phyloP scores from a whole-genome alignment of 441 rosid species.

The Gossypium schwendimanii region DNA sequence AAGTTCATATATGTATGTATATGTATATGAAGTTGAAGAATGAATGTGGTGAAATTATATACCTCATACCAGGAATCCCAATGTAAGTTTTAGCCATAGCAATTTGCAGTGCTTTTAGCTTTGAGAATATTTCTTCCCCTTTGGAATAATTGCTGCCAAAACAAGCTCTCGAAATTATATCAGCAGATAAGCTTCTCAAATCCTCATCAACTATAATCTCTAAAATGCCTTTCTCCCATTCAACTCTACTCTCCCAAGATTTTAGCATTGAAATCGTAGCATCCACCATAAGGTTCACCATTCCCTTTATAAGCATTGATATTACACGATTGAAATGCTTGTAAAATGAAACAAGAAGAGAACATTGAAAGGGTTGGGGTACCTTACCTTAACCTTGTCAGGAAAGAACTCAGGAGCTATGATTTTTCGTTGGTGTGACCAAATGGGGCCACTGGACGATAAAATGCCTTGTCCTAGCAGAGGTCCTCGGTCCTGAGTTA shows the following conservation, averaged over 20 bases:
- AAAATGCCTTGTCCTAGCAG: slow-evolving; percentile 41
- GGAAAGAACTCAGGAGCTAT: slow-evolving; percentile 41
- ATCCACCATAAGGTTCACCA: slow-evolving; percentile 47
- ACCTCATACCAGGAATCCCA: slow-evolving; percentile 42
- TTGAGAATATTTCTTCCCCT: slow-evolving; percentile 48
- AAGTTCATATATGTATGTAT: background rate
- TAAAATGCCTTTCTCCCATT: slow-evolving; percentile 21
- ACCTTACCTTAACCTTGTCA: slow-evolving; percentile 42
- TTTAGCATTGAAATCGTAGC: slow-evolving; percentile 32
- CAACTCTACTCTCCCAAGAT: slow-evolving; percentile 40
- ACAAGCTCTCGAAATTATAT: slow-evolving; percentile 53
- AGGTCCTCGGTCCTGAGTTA: slow-evolving; percentile 34
- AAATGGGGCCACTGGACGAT: slow-evolving; percentile 32
- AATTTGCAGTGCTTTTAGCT: slow-evolving; percentile 29
- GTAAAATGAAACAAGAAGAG: background rate
- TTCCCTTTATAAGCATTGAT: slow-evolving; percentile 21
- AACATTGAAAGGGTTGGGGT: background rate
- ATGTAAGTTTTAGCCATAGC: slow-evolving; percentile 25
- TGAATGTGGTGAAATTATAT: background rate
- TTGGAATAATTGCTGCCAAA: slow-evolving; percentile 50
- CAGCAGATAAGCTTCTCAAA: slow-evolving; percentile 45
- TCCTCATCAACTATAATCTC: slow-evolving; percentile 36
- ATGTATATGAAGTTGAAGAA: background rate
- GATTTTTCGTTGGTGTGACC: slow-evolving; percentile 46
- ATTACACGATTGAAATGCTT: background rate